Percentiles rank a stretch among this genome's conserved stretches.
Evolutionary conservation across 768 basidiomycete genomes (phyloP).

Genomic region (Tulasnella sp.): DNA sequence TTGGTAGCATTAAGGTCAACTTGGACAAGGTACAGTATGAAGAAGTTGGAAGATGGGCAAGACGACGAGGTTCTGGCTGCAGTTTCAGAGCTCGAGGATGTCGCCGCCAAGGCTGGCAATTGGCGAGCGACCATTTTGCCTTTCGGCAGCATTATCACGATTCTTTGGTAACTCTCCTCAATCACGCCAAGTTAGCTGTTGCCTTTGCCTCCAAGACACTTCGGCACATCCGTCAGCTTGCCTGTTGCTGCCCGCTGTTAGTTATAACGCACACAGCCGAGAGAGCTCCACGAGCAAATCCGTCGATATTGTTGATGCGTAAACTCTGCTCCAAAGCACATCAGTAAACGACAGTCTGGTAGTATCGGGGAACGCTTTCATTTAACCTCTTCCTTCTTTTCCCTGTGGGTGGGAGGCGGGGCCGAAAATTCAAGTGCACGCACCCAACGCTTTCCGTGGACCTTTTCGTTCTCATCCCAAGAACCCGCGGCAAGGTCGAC

Average conservation of each 20-base stretch:
- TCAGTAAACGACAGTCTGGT: background rate
- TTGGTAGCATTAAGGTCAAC: too few species aligned
- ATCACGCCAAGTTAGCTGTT: background rate
- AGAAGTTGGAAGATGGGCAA: background rate
- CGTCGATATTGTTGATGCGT: background rate
- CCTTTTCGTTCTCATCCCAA: background rate
- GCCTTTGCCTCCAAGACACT: background rate
- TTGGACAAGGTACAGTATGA: too few species aligned
- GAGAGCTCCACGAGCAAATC: background rate
- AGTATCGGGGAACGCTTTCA: background rate
- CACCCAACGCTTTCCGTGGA: background rate
- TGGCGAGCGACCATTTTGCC: background rate
- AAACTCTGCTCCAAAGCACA: background rate
- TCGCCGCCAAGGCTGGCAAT: background rate
- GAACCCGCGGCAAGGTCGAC: background rate
- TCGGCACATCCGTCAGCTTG: background rate
- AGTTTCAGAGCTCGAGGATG: background rate
- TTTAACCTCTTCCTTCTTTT: background rate
- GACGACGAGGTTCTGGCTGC: conserved; percentile 7
- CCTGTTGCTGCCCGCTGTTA: background rate
- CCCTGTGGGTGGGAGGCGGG: background rate
- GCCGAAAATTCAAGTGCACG: background rate
- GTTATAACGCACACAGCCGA: background rate
- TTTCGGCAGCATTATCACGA: background rate
- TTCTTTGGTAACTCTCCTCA: background rate